Evolutionary conservation across 2,329 filamentous ascomycete species (phyloP).

Genomic region (Arthrobotrys iridis): DNA sequence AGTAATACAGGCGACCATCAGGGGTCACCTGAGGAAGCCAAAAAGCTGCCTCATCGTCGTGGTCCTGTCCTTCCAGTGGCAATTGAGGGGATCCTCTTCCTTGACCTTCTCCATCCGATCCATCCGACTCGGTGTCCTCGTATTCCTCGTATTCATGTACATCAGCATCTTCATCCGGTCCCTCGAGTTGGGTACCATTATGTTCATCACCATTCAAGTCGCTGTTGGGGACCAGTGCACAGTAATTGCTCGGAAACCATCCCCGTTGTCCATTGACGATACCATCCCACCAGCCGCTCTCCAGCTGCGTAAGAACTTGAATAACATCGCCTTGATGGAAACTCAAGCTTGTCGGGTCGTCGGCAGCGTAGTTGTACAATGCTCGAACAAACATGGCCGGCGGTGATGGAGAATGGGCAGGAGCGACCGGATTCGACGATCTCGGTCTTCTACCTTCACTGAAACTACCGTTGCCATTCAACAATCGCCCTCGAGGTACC

Average conservation of each 20-base stretch:
- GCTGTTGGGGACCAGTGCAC: conserved; percentile 80
- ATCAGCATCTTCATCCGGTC: conserved; percentile 74
- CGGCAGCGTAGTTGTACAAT: conserved; percentile 96
- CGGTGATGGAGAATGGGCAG: conserved; percentile 62
- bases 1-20: conserved; percentile 93
- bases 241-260: conserved; percentile 99
- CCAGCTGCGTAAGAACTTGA: conserved; percentile 96
- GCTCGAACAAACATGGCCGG: conserved; percentile 90
- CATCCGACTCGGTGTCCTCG: conserved; percentile 67
- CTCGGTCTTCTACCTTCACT: conserved; percentile 43
- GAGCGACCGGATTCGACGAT: conserved; percentile 48
- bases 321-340: conserved; percentile 98
- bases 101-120: conserved; percentile 64
- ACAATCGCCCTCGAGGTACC: conserved; percentile 42
- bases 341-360: conserved; percentile 94
- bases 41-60: conserved; percentile 86
- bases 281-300: conserved; percentile 99
- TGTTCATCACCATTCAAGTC: conserved; percentile 75
- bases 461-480: conserved; percentile 68
- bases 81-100: conserved; percentile 64
- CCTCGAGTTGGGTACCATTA: conserved; percentile 68
- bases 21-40: conserved; percentile 98
- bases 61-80: conserved; percentile 74
- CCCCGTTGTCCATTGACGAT: conserved; percentile 96
- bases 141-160: conserved; percentile 75